Evolutionary conservation across 2,329 filamentous ascomycete species (phyloP).

Genomic region (Cryphonectria naterciae): DNA sequence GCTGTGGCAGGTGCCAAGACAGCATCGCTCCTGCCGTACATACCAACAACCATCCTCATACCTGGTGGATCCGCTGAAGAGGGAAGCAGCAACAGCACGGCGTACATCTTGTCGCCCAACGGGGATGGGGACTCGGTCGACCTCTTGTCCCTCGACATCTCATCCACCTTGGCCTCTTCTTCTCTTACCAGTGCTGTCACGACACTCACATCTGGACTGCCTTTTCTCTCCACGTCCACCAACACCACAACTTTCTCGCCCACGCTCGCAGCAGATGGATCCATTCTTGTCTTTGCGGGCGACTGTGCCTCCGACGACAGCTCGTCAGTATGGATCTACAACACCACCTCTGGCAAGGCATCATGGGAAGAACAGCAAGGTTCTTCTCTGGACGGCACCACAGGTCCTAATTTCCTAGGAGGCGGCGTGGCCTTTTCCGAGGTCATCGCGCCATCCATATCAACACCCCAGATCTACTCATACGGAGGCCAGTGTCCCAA

Average conservation of each 20-base stretch:
- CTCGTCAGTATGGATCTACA: constrained; percentile 71
- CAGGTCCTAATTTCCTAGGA: constrained; percentile 56
- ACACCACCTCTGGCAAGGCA: constrained; percentile 47
- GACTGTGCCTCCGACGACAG: constrained; percentile 62
- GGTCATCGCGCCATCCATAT: constrained; percentile 56
- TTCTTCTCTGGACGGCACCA: constrained; percentile 31
- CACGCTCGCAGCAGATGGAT: constrained; percentile 67
- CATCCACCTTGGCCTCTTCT: constrained; percentile 56
- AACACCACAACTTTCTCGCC: constrained; percentile 66
- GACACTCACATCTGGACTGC: constrained; percentile 60
- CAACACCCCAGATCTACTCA: constrained; percentile 65
- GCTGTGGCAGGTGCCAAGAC: constrained; percentile 37
- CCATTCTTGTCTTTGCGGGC: constrained; percentile 75
- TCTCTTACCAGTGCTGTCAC: constrained; percentile 42
- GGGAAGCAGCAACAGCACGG: constrained; percentile 35
- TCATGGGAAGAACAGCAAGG: constrained; percentile 46
- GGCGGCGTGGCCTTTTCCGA: constrained; percentile 69
- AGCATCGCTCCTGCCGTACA: constrained; percentile 63
- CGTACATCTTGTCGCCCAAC: constrained; percentile 18
- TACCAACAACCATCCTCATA: constrained; percentile 73
- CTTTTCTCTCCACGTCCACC: constrained; percentile 59
- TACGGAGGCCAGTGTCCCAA: constrained; percentile 90
- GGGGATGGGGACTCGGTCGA: constrained; percentile 46
- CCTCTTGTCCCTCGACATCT: constrained; percentile 69
- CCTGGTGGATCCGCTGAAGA: constrained; percentile 49